Evolutionary conservation across 148 eudicot genomes (phyloP), one percentile per base, ranked within the genome.

Genomic region (Polygonum aviculare): DNA sequence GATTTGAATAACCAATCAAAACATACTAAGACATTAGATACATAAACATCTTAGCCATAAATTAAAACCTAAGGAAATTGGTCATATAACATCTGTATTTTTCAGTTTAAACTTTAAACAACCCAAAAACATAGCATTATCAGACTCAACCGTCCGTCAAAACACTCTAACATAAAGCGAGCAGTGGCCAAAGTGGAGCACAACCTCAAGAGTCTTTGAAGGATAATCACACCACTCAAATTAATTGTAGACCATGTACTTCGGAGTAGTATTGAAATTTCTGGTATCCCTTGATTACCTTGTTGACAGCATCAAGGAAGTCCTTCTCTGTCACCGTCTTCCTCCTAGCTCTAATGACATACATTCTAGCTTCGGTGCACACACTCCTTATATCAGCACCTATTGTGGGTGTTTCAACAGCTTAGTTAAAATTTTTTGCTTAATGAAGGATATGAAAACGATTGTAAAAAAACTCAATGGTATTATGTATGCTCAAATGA

Each of bases 291-390:
- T 90, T 95, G 57, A 95, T 95, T 72, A 95, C 98, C 77, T 95
- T 95, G 84, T 92, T 93, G 52, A 95, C 97, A 2, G 98, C 98
- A 80, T 94, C 97, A 11, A 94, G 86, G 76, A 94, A 94, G 74
- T 94, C 98, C 71, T 92, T 94, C 81, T 94, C 97, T 0, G 97
- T 93, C 5, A 93, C 96, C 0, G 97, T 91, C 85, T 91, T 93
- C 82, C 98, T 88, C 52, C 92, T 81, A 69, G 98, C 98, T 77
- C 98, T 78, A 26, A 93, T 93, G 2, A 97, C 98, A 75, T 85
- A 93, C 98, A 93, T 93, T 57, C 96, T 96, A 47, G 98, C 98
- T 80, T 91, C 98, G 2, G 98, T 93, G 83, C 98, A 93, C 74
- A 89, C 98, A 81, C 98, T 91, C 83, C 98, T 85, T 76, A 93